These are phyloP conservation scores for Agaricus sinodeliciosus DNA, from an alignment of 768 basidiomycete genomes.

Conservation along the genomic window DNA sequence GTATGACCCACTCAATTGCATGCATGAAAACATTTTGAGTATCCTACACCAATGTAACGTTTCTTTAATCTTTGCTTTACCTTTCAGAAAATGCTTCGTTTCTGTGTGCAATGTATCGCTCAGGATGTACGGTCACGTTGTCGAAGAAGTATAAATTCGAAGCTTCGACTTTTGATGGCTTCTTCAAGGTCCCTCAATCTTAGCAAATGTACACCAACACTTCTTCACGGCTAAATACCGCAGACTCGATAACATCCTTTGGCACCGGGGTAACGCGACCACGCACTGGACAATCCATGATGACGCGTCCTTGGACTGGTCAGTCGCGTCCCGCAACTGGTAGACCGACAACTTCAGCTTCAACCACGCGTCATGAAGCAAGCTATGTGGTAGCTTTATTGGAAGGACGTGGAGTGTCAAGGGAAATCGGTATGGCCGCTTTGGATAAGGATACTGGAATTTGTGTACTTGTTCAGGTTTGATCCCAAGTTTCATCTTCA, in stretches of 20 bases:
- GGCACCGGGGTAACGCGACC: neutral
- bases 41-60: neutral
- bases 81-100: too few relatives aligned
- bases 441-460: conserved; percentile 75
- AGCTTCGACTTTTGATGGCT: neutral
- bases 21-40: too few relatives aligned
- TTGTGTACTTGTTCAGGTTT: conserved; percentile 75
- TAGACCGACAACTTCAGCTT: conserved; percentile 61
- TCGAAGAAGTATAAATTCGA: neutral
- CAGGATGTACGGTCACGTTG: neutral
- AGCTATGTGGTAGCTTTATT: conserved; percentile 64
- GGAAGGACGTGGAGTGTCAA: conserved; percentile 71
- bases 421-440: conserved; percentile 85
- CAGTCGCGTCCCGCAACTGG: conserved; percentile 55
- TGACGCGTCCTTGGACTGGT: conserved; percentile 42
- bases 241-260: neutral
- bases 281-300: conserved; percentile 9
- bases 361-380: conserved; percentile 44
- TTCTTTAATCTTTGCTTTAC: neutral
- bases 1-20: too few relatives aligned
- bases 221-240: neutral
- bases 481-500: neutral
- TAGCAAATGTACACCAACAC: neutral
- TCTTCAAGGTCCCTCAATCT: neutral
- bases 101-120: neutral